phyloP scores from a whole-genome alignment of 192 early-diverging fungal species.

The Allomyces macrogynus region DNA sequence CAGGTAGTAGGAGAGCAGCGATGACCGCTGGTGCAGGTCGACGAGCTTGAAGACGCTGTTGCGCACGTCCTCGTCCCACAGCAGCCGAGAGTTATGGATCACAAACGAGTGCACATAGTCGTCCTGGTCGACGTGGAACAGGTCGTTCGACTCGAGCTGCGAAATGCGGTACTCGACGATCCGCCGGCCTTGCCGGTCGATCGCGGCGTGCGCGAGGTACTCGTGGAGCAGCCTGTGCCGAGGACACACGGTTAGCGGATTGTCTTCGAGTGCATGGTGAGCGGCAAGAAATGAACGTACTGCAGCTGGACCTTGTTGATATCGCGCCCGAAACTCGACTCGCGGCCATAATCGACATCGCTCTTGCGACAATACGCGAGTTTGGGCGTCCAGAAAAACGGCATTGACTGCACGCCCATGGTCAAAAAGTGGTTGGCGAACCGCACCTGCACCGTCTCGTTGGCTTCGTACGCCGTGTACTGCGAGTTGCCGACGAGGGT shows the following conservation, averaged over 20 bases:
- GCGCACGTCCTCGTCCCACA: background rate
- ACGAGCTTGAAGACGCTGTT: background rate
- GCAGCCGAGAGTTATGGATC: background rate
- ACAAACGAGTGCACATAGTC: background rate
- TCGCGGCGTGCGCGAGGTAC: background rate
- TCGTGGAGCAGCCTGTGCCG: background rate
- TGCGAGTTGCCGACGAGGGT: too few relatives aligned
- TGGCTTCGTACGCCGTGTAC: background rate
- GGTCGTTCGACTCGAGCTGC: background rate
- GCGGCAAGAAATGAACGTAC: background rate
- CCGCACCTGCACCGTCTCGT: background rate
- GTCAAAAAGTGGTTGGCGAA: background rate
- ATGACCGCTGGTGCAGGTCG: background rate
- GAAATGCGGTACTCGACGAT: background rate
- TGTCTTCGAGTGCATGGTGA: too few relatives aligned
- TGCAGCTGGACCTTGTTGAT: background rate
- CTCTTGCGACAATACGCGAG: background rate
- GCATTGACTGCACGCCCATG: background rate
- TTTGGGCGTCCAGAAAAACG: background rate
- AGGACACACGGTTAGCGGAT: too few relatives aligned
- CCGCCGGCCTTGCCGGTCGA: background rate
- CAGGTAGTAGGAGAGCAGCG: background rate
- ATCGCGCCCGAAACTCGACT: background rate
- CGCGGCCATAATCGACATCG: background rate
- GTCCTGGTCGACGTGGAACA: background rate